These are phyloP conservation scores for Diaporthe sp. DNA, from an alignment of 2,329 filamentous ascomycete genomes.

Conservation along the genomic window DNA sequence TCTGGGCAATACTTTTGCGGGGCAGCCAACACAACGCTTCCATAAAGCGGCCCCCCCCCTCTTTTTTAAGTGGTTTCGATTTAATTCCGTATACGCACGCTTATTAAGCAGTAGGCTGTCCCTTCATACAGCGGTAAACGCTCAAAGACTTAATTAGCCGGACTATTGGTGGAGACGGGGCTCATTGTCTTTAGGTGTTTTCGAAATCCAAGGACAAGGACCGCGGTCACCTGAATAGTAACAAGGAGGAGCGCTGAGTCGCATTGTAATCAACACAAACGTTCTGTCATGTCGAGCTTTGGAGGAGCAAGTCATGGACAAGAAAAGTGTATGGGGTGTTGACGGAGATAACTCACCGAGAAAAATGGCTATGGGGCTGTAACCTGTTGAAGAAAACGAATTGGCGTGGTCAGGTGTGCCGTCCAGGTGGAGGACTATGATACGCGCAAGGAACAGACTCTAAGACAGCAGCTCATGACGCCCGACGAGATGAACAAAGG, in stretches of 20 bases:
- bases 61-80: too few relatives aligned
- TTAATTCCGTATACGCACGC: too few relatives aligned
- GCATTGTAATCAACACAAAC: neutral
- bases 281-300: neutral
- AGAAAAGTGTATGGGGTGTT: too few relatives aligned
- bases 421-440: constrained; percentile 42
- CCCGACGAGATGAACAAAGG: constrained; percentile 48
- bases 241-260: constrained; percentile 44
- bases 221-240: constrained; percentile 24
- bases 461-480: constrained; percentile 59
- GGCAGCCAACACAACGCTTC: too few relatives aligned
- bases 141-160: too few relatives aligned
- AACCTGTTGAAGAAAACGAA: constrained; percentile 45
- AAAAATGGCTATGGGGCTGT: constrained; percentile 44
- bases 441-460: constrained; percentile 54
- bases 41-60: too few relatives aligned
- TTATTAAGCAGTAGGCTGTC: too few relatives aligned
- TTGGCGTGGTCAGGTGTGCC: constrained; percentile 39
- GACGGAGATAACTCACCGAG: neutral
- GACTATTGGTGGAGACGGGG: constrained; percentile 45
- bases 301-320: too few relatives aligned
- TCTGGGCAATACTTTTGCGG: too few relatives aligned
- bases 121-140: too few relatives aligned
- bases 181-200: constrained; percentile 46
- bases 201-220: constrained; percentile 36